These are phyloP conservation scores for Botrytis hyacinthi DNA, from an alignment of 2,329 filamentous ascomycete genomes.

Conservation along the genomic window DNA sequence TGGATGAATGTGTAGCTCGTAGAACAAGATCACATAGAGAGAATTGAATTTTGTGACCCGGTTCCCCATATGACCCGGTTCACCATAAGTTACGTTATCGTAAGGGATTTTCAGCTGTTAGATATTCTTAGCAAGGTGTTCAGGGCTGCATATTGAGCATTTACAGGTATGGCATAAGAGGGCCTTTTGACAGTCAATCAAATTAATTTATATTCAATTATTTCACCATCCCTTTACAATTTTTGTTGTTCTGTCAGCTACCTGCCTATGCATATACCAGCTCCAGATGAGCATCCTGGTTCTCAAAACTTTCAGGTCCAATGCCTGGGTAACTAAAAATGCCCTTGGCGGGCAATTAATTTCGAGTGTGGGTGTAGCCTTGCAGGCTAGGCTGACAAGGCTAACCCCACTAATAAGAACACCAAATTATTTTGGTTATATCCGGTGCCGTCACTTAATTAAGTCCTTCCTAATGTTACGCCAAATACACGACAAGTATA, in stretches of 20 bases:
- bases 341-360: background rate
- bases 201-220: background rate
- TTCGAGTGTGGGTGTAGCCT: background rate
- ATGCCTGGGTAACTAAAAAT: background rate
- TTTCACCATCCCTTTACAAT: background rate
- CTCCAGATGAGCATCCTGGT: background rate
- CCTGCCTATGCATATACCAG: background rate
- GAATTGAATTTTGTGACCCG: too few species aligned
- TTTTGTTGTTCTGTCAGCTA: background rate
- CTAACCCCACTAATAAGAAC: background rate
- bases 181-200: background rate
- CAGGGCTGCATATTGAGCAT: slow-evolving; percentile 9
- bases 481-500: slow-evolving; percentile 16
- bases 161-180: background rate
- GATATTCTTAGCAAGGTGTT: slow-evolving; percentile 23
- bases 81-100: too few species aligned
- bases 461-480: slow-evolving; percentile 26
- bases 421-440: background rate
- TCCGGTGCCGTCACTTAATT: background rate
- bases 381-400: slow-evolving; percentile 5
- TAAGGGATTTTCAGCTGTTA: background rate
- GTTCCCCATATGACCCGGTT: too few species aligned
- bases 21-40: too few species aligned
- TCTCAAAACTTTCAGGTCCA: too few species aligned
- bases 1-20: too few species aligned